Percentiles rank a stretch among this genome's conserved stretches.
Conservation (phyloP, 441 rosid species). For the Croton setiger region DNA sequence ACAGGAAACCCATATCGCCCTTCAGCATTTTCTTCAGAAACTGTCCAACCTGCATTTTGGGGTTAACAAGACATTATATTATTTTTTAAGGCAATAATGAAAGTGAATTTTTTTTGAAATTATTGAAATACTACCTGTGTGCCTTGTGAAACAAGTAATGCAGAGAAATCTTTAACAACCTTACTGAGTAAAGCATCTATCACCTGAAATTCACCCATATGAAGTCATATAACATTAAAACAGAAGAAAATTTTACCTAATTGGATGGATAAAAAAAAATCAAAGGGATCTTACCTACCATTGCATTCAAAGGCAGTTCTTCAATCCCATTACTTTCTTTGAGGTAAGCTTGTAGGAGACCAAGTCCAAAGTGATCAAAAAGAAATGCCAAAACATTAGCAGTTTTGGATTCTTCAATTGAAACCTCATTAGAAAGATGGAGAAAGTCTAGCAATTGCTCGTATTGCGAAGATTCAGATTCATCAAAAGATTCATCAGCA, state of each 20-base stretch:
- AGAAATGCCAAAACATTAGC: conserved; percentile 71
- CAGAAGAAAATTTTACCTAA: conserved; percentile 11
- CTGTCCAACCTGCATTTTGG: conserved; percentile 55
- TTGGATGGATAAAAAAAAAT: too few species aligned
- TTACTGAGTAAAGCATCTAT: conserved; percentile 79
- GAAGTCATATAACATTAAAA: conserved; percentile 10
- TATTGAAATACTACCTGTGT: conserved; percentile 50
- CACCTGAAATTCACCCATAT: conserved; percentile 44
- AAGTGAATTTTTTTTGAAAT: background rate
- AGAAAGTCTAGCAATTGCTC: conserved; percentile 84
- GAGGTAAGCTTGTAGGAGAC: conserved; percentile 77
- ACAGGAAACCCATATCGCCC: conserved; percentile 53
- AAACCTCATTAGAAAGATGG: conserved; percentile 74
- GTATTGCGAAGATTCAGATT: conserved; percentile 80
- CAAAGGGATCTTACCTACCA: conserved; percentile 68
- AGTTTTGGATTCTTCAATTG: conserved; percentile 73
- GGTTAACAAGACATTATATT: background rate
- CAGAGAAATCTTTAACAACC: conserved; percentile 89
- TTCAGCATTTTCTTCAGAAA: conserved; percentile 70
- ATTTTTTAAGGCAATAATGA: background rate
- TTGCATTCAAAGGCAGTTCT: conserved; percentile 82
- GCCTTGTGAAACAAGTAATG: conserved; percentile 81
- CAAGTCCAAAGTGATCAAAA: conserved; percentile 78
- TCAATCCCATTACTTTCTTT: conserved; percentile 59
- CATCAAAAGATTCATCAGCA: conserved; percentile 84